phyloP scores from a whole-genome alignment of 2,329 filamentous ascomycete species.

The Truncatella angustata region DNA sequence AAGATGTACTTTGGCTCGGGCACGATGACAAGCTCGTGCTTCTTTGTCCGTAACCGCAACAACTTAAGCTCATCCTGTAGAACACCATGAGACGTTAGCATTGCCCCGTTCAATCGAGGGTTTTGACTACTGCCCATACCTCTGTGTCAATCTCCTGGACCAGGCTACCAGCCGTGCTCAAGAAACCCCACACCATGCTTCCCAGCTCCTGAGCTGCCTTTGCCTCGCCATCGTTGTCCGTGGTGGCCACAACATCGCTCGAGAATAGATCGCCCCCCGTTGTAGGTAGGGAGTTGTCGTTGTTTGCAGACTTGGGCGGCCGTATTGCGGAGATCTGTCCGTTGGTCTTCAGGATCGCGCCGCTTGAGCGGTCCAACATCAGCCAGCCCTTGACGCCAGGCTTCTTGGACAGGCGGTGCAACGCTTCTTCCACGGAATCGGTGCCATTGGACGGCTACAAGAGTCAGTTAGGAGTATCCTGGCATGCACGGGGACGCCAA shows the following conservation, averaged over 20 bases:
- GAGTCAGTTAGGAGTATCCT: not conserved
- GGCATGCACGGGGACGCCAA: not conserved
- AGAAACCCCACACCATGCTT: constrained; percentile 72
- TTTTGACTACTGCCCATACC: constrained; percentile 35
- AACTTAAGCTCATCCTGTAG: constrained; percentile 72
- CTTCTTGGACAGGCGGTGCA: constrained; percentile 72
- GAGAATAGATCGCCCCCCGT: constrained; percentile 39
- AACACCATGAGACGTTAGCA: constrained; percentile 6
- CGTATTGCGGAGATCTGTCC: constrained; percentile 64
- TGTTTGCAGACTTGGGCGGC: constrained; percentile 36
- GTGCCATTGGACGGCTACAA: constrained; percentile 41
- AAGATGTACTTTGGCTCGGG: constrained; percentile 78
- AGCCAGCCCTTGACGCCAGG: constrained; percentile 77
- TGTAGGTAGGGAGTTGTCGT: constrained; percentile 20
- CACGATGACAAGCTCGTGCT: constrained; percentile 80
- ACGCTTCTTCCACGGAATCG: constrained; percentile 63
- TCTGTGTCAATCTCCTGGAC: constrained; percentile 73
- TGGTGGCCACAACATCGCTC: constrained; percentile 42
- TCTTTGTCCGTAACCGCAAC: constrained; percentile 75
- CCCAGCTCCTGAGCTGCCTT: constrained; percentile 71
- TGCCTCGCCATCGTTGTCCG: constrained; percentile 48
- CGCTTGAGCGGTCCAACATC: constrained; percentile 68
- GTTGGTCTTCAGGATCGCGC: constrained; percentile 72
- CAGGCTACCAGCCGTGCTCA: constrained; percentile 65
- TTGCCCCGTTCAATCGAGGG: too few species aligned